Base-by-base conservation (phyloP, 1,284 basidiomycete species). In the Ganoderma lingzhi region DNA sequence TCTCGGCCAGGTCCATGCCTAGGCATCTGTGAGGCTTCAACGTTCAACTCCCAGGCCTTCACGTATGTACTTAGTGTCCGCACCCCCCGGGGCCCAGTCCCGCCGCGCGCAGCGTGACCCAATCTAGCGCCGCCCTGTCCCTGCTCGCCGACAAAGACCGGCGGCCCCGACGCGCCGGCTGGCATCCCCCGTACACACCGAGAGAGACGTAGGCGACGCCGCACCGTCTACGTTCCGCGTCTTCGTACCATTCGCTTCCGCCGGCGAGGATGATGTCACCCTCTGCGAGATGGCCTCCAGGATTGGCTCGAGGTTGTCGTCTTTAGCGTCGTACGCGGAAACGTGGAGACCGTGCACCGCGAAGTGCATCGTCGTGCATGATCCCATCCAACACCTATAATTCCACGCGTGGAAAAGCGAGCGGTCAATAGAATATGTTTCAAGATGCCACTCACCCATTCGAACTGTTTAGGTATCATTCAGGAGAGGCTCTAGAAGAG, bases 321-420 rank as follows among this genome's bases (percentile, higher is more conserved):
- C 59, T 6, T 70, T 70, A 64, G 67, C 61, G 60, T 76, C 74
- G 70, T 76, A 76, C 6, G 72, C 53, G 35, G 73, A 74, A 45
- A 78, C 74, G 17, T 73, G 53, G 28, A 74, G 70, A 32, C 70
- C 74, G 60, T 75, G 68, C 65, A 75, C 76, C 28, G 74, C 73
- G 48, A 78, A 78, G 65, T 75, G 73, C 75, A 75, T 73, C 66
- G 74, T 70, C 77, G 76, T 74, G 56, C 73, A 70, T 2, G 73
- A 74, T 69, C 76, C 76, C 73, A 77, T 78, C 28, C 45, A 10
- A 48, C 45, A 23, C 45, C 45, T 23, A 35, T 35, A 35, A 35
- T 35, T 35, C 35, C 35, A 44, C 17, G 15, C 19, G 42, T 44
- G 4, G 23, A 10, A 19, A 28, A 23, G 23, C 23, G 5, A 28